Base-by-base conservation (phyloP, 2,329 filamentous ascomycete species). In the Raffaelea deltoideospora region DNA sequence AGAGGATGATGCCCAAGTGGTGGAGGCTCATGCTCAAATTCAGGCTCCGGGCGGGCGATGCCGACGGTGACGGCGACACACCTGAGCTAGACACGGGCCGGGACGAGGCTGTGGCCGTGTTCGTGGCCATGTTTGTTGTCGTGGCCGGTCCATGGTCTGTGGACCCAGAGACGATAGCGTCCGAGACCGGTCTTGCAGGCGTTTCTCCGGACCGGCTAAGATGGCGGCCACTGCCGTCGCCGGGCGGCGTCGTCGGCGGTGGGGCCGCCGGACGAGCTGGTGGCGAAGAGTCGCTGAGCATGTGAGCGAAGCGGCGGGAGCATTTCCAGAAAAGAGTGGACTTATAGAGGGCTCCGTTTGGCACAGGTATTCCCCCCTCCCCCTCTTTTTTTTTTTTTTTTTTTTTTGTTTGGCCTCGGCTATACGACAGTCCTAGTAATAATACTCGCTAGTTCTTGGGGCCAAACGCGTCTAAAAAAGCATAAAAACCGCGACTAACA, bases 21-120 rank as follows among this genome's bases (percentile, higher is more conserved):
- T 50, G 45, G 26, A 50, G 45, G 35, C 47, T 52, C 42, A 53
- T 46, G 27, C 48, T 41, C 29, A 47, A 47, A 7, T 44, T 41
- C n/a, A 43, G 44, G 37, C 37, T 38, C 11, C 17, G 17, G 8
- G 47, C 43, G n/a, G 45, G 44, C 18, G 35, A 21, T 5, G 45
- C 41, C 29, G 44, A 43, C 15, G 46, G 34, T 23, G 35, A 32
- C 34, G 13, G 18, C 5, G 33, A 35, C n/a, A n/a, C n/a, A n/a
- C n/a, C n/a, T n/a, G n/a, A n/a, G n/a, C n/a, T n/a, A n/a, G n/a
- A n/a, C n/a, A n/a, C n/a, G n/a, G n/a, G n/a, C n/a, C n/a, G 5
- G 30, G 29, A 4, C 31, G 36, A 3, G 24, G 33, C 19, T 9
- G 33, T 33, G n/a, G 18, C 29, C 14, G 37, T 28, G 26, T 14